Base-by-base conservation (phyloP, 192 early-diverging fungal species). In the Coemansia sp. region DNA sequence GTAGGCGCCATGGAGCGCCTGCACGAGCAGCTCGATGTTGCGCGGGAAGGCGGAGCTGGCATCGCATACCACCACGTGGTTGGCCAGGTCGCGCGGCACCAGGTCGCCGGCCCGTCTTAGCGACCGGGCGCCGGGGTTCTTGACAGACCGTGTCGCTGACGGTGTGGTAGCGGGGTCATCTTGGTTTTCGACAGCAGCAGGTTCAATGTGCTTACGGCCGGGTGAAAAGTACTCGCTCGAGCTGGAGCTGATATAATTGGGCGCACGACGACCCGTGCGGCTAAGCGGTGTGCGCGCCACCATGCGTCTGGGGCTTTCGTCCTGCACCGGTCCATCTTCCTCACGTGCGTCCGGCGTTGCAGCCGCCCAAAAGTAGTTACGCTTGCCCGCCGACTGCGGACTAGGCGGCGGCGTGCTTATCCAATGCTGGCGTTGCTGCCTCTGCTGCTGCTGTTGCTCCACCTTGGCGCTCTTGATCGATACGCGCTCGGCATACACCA, bases 21-120 rank as follows among this genome's bases (percentile, higher is more conserved):
- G 73, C 4, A 76, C 55, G 2, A 81, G 69, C 24, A 75, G 54
- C 41, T 67, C 69, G 57, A 76, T 43, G 59, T 75, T 75, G 37
- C 79, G 72, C 14, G 79, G 79, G 21, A 81, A 81, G 39, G 17
- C 24, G 24, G 48, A 22, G 53, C 79, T 69, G 22, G 66, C 55
- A 25, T 76, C 73, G 41, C 73, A 72, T 9, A 81, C 55, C 12
- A 81, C 69, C 15, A 81, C 66, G 19, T 81, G 79, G 54, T 65
- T 59, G 15, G 15, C 11, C 0, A 72, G 40, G 4, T 54, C 21
- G 1, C 9, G 14, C 0, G 79, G 72, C 1, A 81, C 57, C 4
- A 40, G 39, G 47, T 73, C 58, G 14, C 24, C 42, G 9, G 58
- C 53, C 4, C 63, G 44, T 4, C 54, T 24, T 3, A 61, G 22